Percentiles rank a stretch among this genome's conserved stretches.
Conservation (phyloP, 2,329 filamentous ascomycete species). For the Ophiognomonia clavigignenti-juglandacearum region DNA sequence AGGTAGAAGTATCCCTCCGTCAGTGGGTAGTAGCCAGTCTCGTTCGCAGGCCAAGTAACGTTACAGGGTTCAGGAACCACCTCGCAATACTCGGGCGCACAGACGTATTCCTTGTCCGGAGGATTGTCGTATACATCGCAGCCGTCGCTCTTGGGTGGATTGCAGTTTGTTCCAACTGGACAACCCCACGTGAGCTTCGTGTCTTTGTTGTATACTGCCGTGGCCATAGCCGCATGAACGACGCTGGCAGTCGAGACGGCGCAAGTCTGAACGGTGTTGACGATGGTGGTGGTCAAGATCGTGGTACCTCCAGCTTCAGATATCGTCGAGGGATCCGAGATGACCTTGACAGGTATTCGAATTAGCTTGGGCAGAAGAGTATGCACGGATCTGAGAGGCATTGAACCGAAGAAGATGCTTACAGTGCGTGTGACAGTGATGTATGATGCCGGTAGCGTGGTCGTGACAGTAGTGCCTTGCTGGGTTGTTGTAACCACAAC, state of each 20-base stretch:
- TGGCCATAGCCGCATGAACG: constrained; percentile 9
- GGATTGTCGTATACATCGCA: constrained; percentile 48
- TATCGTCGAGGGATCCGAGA: constrained; percentile 14
- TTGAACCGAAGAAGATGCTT: too few species aligned
- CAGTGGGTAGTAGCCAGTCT: constrained; percentile 47
- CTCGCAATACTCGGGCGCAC: constrained; percentile 40
- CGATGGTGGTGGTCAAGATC: constrained; percentile 29
- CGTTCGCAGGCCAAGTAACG: constrained; percentile 38
- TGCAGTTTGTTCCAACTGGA: constrained; percentile 47
- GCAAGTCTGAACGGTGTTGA: constrained; percentile 34
- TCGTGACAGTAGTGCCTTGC: constrained; percentile 19
- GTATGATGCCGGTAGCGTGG: constrained; percentile 21
- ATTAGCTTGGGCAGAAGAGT: neutral
- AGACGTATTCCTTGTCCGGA: constrained; percentile 42
- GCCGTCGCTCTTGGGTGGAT: constrained; percentile 40
- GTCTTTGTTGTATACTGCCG: constrained; percentile 31
- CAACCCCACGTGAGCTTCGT: constrained; percentile 58
- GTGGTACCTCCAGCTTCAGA: constrained; percentile 21
- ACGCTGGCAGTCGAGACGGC: constrained; percentile 36
- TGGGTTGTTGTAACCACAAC: constrained; percentile 22
- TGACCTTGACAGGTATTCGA: neutral
- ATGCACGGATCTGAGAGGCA: too few species aligned
- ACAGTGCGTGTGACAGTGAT: constrained; percentile 17
- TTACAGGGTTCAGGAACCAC: constrained; percentile 31
- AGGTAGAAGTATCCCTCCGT: constrained; percentile 59